Evolutionary conservation across 2,329 filamentous ascomycete genomes (phyloP), one percentile per base, ranked within the genome.

Genomic region (Xylaria sp.): DNA sequence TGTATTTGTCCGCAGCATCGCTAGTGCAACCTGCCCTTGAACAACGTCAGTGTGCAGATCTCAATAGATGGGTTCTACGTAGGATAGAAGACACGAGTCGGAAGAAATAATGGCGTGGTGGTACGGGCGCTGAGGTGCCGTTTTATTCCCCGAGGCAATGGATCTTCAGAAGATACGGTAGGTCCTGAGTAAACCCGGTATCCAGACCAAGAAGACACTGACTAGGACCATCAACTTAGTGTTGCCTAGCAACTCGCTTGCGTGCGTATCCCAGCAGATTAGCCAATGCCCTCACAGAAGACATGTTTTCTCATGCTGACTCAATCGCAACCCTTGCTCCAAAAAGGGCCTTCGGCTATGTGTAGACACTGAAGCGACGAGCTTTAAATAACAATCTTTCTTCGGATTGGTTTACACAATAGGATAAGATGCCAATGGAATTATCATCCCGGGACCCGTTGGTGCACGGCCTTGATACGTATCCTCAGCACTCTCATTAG

Each of bases 201-300:
- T n/a, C 16, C 16, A 44, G 16, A n/a, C 40, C 44, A 48, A 48
- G 4, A 21, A 48, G 5, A 9, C 44, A 12, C 13, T 12, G 8
- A 6, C 9, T 4, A 12, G 21, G 44, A 9, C 21, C 25, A 44
- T n/a, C 40, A 48, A 25, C 44, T 25, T 8, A 48, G 44, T 48
- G 44, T 48, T 48, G 44, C 21, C 44, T 47, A 47, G 44, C 44
- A 47, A 47, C 44, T 48, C 44, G 21, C 44, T 48, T 23, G 44
- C 44, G 44, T 23, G 44, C 21, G 21, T 48, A 25, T 48, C 44
- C 21, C 23, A 48, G 44, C 44, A 23, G n/a, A 48, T 48, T 10
- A 48, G 44, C 44, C 21, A 25, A 48, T 48, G 44, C n/a, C n/a
- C 44, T 25, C 8, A 10, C 42, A 47, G 42, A 47, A 47, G 8